phyloP scores from a whole-genome alignment of 805 yeast species.

The Millerozyma miso region DNA sequence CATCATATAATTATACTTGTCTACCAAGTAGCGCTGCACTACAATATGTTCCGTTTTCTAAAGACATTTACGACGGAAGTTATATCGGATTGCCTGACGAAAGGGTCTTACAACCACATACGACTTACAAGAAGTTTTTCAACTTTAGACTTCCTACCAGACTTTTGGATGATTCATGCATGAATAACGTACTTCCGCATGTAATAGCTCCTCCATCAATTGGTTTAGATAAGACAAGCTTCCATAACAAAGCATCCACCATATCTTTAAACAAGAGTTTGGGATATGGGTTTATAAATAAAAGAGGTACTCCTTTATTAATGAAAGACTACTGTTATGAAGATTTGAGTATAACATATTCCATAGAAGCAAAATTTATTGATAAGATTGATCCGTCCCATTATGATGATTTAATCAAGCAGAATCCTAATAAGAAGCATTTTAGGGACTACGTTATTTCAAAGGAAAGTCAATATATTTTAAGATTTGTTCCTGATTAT shows the following conservation, averaged over 20 bases:
- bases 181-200: constrained; percentile 38
- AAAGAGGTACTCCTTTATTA: constrained; percentile 50
- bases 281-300: constrained; percentile 53
- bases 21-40: constrained; percentile 51
- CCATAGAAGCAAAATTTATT: constrained; percentile 52
- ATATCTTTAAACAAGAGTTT: constrained; percentile 36
- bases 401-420: constrained; percentile 35
- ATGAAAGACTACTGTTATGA: constrained; percentile 45
- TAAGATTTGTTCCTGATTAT: constrained; percentile 38
- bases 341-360: constrained; percentile 45
- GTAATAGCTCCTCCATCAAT: constrained; percentile 40
- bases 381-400: constrained; percentile 37
- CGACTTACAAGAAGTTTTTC: constrained; percentile 54
- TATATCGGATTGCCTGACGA: constrained; percentile 46
- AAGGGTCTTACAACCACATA: constrained; percentile 45
- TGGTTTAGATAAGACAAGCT: constrained; percentile 38
- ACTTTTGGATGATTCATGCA: constrained; percentile 49
- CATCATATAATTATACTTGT: constrained; percentile 47
- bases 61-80: constrained; percentile 45
- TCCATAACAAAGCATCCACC: constrained; percentile 28
- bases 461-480: constrained; percentile 30
- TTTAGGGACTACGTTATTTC: constrained; percentile 32
- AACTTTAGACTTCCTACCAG: constrained; percentile 55
- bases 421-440: constrained; percentile 17
- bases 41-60: constrained; percentile 39